phyloP scores from a whole-genome alignment of 208 protist genomes.

The Leishmania amazonensis region DNA sequence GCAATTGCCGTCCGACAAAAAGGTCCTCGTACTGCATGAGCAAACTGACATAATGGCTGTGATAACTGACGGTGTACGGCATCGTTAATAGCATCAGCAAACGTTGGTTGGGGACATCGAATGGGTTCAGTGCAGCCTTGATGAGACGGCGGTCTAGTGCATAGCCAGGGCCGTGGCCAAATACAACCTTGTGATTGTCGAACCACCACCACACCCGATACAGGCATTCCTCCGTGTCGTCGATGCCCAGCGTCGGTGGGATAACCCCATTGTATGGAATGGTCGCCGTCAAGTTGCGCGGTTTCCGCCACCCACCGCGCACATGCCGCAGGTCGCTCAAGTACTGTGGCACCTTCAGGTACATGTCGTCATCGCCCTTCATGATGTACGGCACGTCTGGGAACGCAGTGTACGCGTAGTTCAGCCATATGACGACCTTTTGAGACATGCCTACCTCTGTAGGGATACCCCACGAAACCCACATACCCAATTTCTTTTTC shows the following conservation, averaged over 20 bases:
- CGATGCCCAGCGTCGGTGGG: neutral
- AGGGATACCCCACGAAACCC: slow-evolving; percentile 29
- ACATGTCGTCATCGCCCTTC: slow-evolving; percentile 57
- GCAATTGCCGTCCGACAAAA: neutral
- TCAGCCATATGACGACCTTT: slow-evolving; percentile 40
- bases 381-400: slow-evolving; percentile 36
- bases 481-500: slow-evolving; percentile 22
- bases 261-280: neutral
- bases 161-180: too few relatives aligned
- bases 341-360: slow-evolving; percentile 51
- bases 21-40: neutral
- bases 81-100: too few relatives aligned
- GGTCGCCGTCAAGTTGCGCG: neutral
- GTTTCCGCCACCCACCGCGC: too few relatives aligned
- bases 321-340: slow-evolving; percentile 36
- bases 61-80: too few relatives aligned
- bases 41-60: neutral
- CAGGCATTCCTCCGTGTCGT: neutral
- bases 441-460: slow-evolving; percentile 36
- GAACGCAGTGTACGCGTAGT: slow-evolving; percentile 11
- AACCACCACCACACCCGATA: neutral
- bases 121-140: too few relatives aligned
- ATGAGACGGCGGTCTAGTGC: too few relatives aligned
- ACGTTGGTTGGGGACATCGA: too few relatives aligned
- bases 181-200: neutral